phyloP scores from a whole-genome alignment of 192 early-diverging fungal genomes.

The Umbelopsis ramanniana region DNA sequence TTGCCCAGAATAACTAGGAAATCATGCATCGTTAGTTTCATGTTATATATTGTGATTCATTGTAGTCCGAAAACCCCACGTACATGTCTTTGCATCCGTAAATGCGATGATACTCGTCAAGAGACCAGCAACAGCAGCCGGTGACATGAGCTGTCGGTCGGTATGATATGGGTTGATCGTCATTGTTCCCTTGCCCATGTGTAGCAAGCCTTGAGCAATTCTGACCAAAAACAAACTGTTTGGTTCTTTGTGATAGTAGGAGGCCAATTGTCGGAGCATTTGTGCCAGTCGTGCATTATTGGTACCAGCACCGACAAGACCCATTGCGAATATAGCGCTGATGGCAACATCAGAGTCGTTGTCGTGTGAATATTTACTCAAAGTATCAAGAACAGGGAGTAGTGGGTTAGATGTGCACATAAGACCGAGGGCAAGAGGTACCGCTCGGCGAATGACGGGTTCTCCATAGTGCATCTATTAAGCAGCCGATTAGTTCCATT shows the following conservation, averaged over 20 bases:
- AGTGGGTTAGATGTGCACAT: conserved; percentile 96
- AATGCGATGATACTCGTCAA: conserved; percentile 90
- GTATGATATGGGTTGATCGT: conserved; percentile 95
- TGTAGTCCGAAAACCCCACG: conserved; percentile 32
- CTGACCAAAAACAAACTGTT: conserved; percentile 85
- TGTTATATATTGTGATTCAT: not conserved
- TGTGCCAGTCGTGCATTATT: conserved; percentile 99
- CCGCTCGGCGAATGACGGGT: conserved; percentile 89
- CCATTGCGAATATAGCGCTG: conserved; percentile 99
- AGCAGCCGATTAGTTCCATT: not conserved
- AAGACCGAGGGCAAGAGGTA: conserved; percentile 94
- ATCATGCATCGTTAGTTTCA: conserved; percentile 8
- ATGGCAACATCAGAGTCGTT: conserved; percentile 93
- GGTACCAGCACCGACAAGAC: conserved; percentile 96
- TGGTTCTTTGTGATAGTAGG: conserved; percentile 96
- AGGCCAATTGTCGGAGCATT: conserved; percentile 94
- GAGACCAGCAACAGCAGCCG: conserved; percentile 84
- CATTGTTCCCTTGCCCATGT: conserved; percentile 99
- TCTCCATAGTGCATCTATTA: conserved; percentile 97
- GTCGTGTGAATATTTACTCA: conserved; percentile 99
- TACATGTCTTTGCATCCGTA: conserved; percentile 86
- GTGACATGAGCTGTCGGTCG: conserved; percentile 90
- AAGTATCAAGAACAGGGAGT: conserved; percentile 88
- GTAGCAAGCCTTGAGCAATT: conserved; percentile 84
- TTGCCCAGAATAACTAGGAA: conserved; percentile 80